phyloP scores from a whole-genome alignment of 495 filamentous ascomycete genomes.

The Penicillium odoratum region DNA sequence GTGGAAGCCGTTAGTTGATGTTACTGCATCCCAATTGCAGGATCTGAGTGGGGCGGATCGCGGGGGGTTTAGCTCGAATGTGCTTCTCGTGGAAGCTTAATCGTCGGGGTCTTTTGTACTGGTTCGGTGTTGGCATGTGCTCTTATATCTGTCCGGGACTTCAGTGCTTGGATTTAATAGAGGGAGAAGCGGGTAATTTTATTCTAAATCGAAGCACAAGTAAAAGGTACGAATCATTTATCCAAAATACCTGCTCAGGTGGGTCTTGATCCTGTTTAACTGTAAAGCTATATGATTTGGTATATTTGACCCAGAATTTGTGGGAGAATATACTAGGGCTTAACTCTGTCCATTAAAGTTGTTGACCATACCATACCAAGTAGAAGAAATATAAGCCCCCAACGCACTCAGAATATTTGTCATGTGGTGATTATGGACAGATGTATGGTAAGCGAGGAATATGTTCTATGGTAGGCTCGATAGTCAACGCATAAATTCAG shows the following conservation, averaged over 20 bases:
- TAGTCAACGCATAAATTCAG: not conserved
- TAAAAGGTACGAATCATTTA: too few species aligned
- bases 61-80: conserved; percentile 20
- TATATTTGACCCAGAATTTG: too few species aligned
- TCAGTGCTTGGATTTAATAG: not conserved
- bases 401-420: not conserved
- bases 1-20: conserved; percentile 9
- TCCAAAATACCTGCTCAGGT: too few species aligned
- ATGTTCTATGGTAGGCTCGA: not conserved
- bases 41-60: conserved; percentile 15
- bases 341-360: too few species aligned
- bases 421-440: not conserved
- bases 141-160: not conserved
- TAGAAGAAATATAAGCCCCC: too few species aligned
- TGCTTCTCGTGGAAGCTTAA: not conserved
- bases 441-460: not conserved
- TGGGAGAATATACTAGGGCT: too few species aligned
- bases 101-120: not conserved
- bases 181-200: too few species aligned
- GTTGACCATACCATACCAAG: too few species aligned
- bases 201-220: too few species aligned
- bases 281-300: too few species aligned
- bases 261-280: too few species aligned
- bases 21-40: conserved; percentile 23
- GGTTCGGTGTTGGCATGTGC: not conserved